Percentiles rank a stretch among this genome's conserved stretches.
These are phyloP conservation scores for Dalechampia spathulata DNA, from an alignment of 441 rosid species.

Conservation along the genomic window DNA sequence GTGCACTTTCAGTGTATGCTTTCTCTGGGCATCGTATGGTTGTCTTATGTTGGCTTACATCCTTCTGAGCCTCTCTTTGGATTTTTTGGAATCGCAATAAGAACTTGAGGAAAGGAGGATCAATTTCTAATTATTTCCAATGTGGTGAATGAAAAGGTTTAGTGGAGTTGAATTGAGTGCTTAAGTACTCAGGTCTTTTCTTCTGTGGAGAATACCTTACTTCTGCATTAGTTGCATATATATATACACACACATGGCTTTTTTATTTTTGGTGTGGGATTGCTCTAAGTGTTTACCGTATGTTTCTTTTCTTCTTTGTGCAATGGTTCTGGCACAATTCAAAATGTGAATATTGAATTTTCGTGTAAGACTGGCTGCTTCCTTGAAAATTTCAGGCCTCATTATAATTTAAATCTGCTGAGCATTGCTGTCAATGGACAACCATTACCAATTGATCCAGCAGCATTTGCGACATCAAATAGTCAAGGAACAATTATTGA, in stretches of 20 bases:
- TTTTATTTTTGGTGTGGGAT: background rate
- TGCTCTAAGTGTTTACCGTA: background rate
- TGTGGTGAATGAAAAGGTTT: too few species aligned
- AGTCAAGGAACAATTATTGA: conserved; percentile 87
- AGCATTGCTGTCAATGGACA: conserved; percentile 88
- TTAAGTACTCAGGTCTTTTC: background rate
- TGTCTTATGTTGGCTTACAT: too few species aligned
- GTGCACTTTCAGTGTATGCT: too few species aligned
- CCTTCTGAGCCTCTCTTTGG: too few species aligned
- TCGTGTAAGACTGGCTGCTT: conserved; percentile 16
- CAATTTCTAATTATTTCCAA: too few species aligned
- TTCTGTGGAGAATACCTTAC: background rate
- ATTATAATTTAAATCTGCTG: conserved; percentile 86
- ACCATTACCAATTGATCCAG: conserved; percentile 48
- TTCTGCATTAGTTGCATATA: background rate
- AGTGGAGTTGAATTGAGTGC: background rate
- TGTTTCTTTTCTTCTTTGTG: conserved; percentile 1
- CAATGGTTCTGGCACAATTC: background rate
- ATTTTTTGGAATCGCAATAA: too few species aligned
- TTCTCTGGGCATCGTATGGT: too few species aligned
- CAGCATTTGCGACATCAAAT: conserved; percentile 66
- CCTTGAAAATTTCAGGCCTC: conserved; percentile 61
- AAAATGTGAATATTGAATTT: conserved; percentile 4
- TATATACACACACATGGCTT: too few species aligned
- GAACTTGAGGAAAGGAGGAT: too few species aligned